Evolutionary conservation across 148 eudicot genomes (phyloP).

Genomic region (Talinum fruticosum): DNA sequence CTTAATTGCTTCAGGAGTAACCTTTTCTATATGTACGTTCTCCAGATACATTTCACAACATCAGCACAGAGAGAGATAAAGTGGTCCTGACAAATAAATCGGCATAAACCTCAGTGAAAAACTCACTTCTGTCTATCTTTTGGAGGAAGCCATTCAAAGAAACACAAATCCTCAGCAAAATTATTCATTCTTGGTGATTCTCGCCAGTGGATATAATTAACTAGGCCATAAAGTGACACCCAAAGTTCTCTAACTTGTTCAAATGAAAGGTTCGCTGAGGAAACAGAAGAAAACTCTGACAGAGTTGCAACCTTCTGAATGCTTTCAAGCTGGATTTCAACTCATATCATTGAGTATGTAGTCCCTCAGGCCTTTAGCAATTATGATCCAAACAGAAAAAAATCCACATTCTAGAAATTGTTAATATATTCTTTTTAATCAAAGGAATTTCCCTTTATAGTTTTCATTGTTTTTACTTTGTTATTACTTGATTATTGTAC

Average conservation of each 20-base stretch:
- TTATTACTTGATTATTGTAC: no score
- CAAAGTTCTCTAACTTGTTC: conserved; percentile 49
- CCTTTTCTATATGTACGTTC: conserved; percentile 29
- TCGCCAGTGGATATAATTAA: conserved; percentile 28
- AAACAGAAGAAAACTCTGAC: conserved; percentile 21
- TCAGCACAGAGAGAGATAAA: conserved; percentile 41
- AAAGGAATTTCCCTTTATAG: no score
- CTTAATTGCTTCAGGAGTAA: conserved; percentile 35
- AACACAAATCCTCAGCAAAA: conserved; percentile 50
- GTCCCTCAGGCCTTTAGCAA: conserved; percentile 48
- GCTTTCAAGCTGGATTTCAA: conserved; percentile 37
- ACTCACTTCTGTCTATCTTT: conserved; percentile 23
- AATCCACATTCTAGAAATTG: no score
- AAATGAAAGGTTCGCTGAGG: conserved; percentile 26
- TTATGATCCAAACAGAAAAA: no score
- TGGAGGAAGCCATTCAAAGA: conserved; percentile 44
- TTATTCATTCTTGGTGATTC: conserved; percentile 30
- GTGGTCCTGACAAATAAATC: conserved; percentile 15
- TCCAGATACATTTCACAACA: conserved; percentile 48
- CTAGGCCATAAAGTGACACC: conserved; percentile 55
- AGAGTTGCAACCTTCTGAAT: conserved; percentile 16
- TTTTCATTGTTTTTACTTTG: no score
- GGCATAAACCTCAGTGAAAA: conserved; percentile 20
- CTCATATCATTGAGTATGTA: conserved; percentile 36
- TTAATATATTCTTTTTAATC: no score